These are phyloP conservation scores for Neurospora sp. DNA, from an alignment of 495 filamentous ascomycete genomes.

Conservation along the genomic window DNA sequence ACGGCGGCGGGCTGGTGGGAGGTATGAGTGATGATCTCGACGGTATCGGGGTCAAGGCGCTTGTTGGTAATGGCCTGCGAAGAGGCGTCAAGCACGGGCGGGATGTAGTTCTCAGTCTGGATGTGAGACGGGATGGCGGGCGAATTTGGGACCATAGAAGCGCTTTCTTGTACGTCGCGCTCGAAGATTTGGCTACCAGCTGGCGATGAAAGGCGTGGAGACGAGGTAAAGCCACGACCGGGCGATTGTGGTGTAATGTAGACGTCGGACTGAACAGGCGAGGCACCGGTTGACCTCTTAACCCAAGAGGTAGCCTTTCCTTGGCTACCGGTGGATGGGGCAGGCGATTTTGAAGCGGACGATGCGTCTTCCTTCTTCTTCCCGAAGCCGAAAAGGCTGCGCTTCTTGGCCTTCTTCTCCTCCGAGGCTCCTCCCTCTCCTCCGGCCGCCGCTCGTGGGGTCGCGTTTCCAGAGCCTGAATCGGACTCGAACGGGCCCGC, in stretches of 20 bases:
- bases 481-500: constrained; percentile 22
- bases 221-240: constrained; percentile 44
- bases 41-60: constrained; percentile 63
- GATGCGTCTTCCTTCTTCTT: constrained; percentile 52
- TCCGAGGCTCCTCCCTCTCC: constrained; percentile 9
- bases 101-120: constrained; percentile 84
- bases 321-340: constrained; percentile 10
- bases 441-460: constrained; percentile 23
- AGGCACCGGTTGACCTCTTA: constrained; percentile 23
- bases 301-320: constrained; percentile 12
- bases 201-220: constrained; percentile 53
- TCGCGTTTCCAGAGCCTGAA: constrained; percentile 23
- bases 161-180: constrained; percentile 78
- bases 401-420: constrained; percentile 39
- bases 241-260: constrained; percentile 41
- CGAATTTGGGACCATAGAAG: constrained; percentile 49
- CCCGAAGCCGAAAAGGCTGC: constrained; percentile 51
- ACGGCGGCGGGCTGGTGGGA: constrained; percentile 69
- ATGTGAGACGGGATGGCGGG: constrained; percentile 81
- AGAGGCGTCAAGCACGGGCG: constrained; percentile 78
- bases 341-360: constrained; percentile 28
- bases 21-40: constrained; percentile 79
- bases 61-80: constrained; percentile 81
- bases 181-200: constrained; percentile 84
- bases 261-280: constrained; percentile 34